A percentile compares a stretch with the other conserved stretches of the same genome.
Conservation (phyloP, 2,329 filamentous ascomycete genomes). For the Epicoccum sorghinum region DNA sequence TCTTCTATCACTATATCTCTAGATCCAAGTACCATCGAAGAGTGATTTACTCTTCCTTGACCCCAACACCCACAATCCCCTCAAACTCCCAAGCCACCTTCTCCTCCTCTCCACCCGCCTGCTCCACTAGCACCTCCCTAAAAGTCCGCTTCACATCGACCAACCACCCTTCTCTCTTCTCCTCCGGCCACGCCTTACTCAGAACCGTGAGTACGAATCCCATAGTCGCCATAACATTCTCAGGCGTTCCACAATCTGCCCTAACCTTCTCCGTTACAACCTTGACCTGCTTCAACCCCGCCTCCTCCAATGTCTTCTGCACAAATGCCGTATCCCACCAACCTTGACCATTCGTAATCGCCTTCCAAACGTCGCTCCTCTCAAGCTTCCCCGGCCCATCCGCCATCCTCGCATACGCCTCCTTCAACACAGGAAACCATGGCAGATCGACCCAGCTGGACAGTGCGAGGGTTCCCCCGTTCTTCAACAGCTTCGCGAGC, state of each 20-base stretch:
- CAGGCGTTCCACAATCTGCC: constrained; percentile 21
- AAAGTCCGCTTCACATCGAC: constrained; percentile 17
- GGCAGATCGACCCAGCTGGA: constrained; percentile 26
- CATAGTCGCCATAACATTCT: constrained; percentile 23
- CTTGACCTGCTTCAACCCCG: constrained; percentile 25
- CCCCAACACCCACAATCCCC: constrained; percentile 22
- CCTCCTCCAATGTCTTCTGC: constrained; percentile 17
- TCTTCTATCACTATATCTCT: neutral
- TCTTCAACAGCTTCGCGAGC: constrained; percentile 11
- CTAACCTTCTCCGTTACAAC: constrained; percentile 10
- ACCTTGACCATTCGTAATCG: constrained; percentile 10
- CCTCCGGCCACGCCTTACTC: constrained; percentile 22
- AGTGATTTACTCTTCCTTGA: constrained; percentile 16
- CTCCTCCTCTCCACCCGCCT: constrained; percentile 19
- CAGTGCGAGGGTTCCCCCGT: constrained; percentile 30
- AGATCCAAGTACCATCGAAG: too few relatives aligned
- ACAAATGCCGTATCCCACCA: constrained; percentile 24
- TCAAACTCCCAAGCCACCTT: constrained; percentile 21
- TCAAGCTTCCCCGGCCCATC: constrained; percentile 13
- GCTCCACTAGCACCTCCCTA: constrained; percentile 14
- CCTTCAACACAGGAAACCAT: constrained; percentile 20
- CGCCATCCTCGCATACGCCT: constrained; percentile 13
- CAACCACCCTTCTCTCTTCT: constrained; percentile 18
- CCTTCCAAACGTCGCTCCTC: constrained; percentile 8
- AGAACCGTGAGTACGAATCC: constrained; percentile 25